Evolutionary conservation across 495 filamentous ascomycete species (phyloP).

Genomic region (Aspergillus incahuasiensis): DNA sequence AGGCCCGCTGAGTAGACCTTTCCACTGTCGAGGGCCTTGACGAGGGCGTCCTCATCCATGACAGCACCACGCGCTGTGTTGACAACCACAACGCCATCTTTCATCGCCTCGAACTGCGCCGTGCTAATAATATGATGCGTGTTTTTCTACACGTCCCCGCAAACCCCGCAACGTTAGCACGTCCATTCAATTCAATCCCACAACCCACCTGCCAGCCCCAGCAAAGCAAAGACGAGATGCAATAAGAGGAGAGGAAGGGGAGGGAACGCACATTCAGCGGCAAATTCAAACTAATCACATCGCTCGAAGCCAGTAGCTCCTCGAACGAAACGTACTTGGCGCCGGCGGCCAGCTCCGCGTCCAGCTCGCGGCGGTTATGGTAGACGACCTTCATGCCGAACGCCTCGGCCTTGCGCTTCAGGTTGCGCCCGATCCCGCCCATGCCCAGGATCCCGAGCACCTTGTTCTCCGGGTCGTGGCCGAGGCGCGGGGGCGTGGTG

Average conservation of each 20-base stretch:
- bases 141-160: conserved; percentile 52
- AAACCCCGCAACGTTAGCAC: no score
- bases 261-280: conserved; percentile 61
- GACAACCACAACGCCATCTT: conserved; percentile 64
- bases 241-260: not conserved
- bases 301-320: conserved; percentile 57
- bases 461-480: conserved; percentile 62
- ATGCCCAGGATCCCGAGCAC: conserved; percentile 75
- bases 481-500: conserved; percentile 40
- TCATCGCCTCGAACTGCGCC: conserved; percentile 63
- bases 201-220: not conserved
- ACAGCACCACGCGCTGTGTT: conserved; percentile 68
- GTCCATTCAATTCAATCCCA: no score
- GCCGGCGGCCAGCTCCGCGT: conserved; percentile 50
- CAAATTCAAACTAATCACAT: conserved; percentile 73
- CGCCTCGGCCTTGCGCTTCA: conserved; percentile 51
- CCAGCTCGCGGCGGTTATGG: conserved; percentile 56
- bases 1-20: conserved; percentile 58
- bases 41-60: conserved; percentile 67
- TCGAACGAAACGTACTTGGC: conserved; percentile 68
- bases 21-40: conserved; percentile 56
- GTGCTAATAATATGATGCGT: conserved; percentile 64
- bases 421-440: conserved; percentile 74
- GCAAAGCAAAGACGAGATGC: no score
- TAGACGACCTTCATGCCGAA: conserved; percentile 69